Evolutionary conservation across 169 alveolate genomes (phyloP), one percentile per base, ranked within the genome.

Genomic region (Ichthyophthirius multifiliis): DNA sequence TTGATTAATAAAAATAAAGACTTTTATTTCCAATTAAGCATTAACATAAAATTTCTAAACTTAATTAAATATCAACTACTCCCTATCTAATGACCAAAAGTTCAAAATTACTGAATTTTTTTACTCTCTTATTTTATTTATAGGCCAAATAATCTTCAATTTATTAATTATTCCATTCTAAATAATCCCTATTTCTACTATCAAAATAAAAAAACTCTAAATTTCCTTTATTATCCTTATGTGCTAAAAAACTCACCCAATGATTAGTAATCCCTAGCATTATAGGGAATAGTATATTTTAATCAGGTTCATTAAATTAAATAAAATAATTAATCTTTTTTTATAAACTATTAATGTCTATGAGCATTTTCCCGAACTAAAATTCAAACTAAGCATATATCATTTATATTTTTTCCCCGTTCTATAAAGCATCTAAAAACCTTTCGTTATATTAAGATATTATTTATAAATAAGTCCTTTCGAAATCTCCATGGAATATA

Each of bases 251-350:
- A 13, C 62, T 41, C 16, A 65, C 65, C 84, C 84, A 78, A 34
- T 78, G 84, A 65, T 78, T 78, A 5, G 84, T 78, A 13, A 78
- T 75, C 45, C 84, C 84, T n/a, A 78, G 31, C 84, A 78, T 78
- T 31, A 44, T 63, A 20, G 65, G 62, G 34, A 44, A 34, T 1
- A 78, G 43, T 13, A 78, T n/a, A 32, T 64, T 44, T 34, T 78
- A 43, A 46, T 78, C 20, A 6, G 39, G 39, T 43, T 76, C 16
- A 45, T 76, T 32, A 62, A 23, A 35, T 39, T 37, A 46, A 2
- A 62, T 62, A 18, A 39, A 45, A 12, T 31, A 13, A 43, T 43
- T 64, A 30, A 62, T 63, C 65, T 43, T 78, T 55, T 20, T 10
- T 55, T 55, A 55, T 10, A 55, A 16, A 15, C 31, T 39, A n/a